Percentiles rank a stretch among this genome's conserved stretches.
Evolutionary conservation across 495 filamentous ascomycete species (phyloP).

Genomic region (Bathelium albidoporum): DNA sequence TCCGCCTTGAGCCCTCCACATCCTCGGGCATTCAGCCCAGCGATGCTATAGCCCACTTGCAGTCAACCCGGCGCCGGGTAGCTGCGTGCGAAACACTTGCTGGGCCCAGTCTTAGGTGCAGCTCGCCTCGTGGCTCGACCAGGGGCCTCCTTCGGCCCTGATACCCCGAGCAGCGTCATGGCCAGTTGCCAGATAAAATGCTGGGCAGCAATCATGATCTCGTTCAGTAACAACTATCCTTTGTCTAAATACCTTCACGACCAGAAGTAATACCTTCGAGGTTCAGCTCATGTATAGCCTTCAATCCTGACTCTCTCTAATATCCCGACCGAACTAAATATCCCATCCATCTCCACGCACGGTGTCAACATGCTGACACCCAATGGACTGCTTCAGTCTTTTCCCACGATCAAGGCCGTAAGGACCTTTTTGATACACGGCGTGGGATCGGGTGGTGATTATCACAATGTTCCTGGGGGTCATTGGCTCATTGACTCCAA

Average conservation of each 20-base stretch:
- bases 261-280: too few species aligned
- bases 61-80: neutral
- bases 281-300: too few species aligned
- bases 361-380: neutral
- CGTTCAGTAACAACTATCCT: neutral
- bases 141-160: neutral
- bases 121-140: neutral
- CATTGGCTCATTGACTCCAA: constrained; percentile 88
- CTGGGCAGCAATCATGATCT: neutral
- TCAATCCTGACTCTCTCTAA: too few species aligned
- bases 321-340: too few species aligned
- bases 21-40: neutral
- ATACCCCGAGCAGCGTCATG: neutral
- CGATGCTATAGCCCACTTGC: neutral
- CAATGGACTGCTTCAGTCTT: constrained; percentile 21
- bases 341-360: too few species aligned
- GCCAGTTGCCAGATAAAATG: neutral
- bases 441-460: constrained; percentile 82
- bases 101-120: neutral
- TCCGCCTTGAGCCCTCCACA: neutral
- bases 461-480: constrained; percentile 88
- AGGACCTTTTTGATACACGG: constrained; percentile 75
- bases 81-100: neutral
- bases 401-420: constrained; percentile 69
- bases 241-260: neutral